Evolutionary conservation across 2,329 filamentous ascomycete species (phyloP).

Genomic region (Ceratocystis cubensis): DNA sequence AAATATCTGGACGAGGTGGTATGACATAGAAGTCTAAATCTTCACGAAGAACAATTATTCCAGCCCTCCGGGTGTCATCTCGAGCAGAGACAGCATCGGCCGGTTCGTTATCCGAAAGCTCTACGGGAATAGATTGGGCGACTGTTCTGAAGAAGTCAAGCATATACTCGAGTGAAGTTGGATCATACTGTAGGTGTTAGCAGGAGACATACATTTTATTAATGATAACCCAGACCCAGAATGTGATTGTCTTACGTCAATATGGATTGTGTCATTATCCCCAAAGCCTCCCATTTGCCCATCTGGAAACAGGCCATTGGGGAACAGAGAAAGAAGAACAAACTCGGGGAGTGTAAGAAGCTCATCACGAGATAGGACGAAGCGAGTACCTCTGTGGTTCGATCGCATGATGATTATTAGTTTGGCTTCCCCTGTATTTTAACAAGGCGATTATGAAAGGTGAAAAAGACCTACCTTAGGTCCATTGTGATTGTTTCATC

Average conservation of each 20-base stretch:
- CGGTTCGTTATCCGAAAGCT: conserved; percentile 27
- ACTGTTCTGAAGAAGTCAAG: conserved; percentile 95
- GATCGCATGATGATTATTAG: too few species aligned
- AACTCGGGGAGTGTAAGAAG: conserved; percentile 93
- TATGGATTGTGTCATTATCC: conserved; percentile 87
- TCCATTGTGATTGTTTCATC: conserved; percentile 95
- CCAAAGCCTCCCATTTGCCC: conserved; percentile 88
- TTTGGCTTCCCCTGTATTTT: neutral
- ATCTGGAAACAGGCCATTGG: conserved; percentile 94
- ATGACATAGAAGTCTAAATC: conserved; percentile 97
- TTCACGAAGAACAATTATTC: conserved; percentile 92
- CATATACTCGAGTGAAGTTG: conserved; percentile 95
- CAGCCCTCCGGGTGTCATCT: conserved; percentile 79
- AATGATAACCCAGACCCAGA: neutral
- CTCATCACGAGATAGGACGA: conserved; percentile 89
- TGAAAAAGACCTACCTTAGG: conserved; percentile 72
- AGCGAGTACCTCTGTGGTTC: conserved; percentile 63
- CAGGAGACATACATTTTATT: neutral
- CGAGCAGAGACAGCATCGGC: conserved; percentile 58
- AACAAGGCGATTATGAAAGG: neutral
- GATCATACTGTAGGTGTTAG: conserved; percentile 61
- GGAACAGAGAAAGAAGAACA: conserved; percentile 91
- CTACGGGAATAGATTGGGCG: conserved; percentile 74
- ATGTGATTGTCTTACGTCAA: conserved; percentile 64
- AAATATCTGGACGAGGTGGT: conserved; percentile 71